These are phyloP conservation scores for Scutellaria barbata DNA, from an alignment of 257 asterid species.

Conservation along the genomic window DNA sequence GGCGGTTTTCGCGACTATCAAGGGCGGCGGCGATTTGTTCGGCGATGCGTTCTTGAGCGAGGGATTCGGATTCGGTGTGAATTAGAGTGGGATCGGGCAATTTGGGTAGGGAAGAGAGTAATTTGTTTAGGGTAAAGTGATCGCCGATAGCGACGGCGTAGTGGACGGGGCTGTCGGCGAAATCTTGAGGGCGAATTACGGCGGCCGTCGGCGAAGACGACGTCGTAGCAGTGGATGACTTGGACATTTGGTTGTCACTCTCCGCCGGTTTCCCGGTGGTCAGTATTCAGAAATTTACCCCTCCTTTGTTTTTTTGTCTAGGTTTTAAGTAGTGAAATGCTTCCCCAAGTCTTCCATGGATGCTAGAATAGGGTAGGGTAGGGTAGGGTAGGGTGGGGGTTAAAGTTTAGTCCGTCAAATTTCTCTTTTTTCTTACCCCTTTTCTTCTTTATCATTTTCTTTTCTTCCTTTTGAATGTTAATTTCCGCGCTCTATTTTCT, in stretches of 20 bases:
- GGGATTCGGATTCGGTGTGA: slow-evolving; percentile 66
- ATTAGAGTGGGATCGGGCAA: slow-evolving; percentile 54
- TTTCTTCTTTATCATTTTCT: neutral
- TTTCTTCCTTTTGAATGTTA: slow-evolving; percentile 19
- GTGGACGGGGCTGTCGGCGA: slow-evolving; percentile 77
- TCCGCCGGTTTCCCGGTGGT: neutral
- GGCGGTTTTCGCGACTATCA: slow-evolving; percentile 81
- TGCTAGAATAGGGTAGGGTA: slow-evolving; percentile 7
- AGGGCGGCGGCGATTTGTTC: slow-evolving; percentile 69
- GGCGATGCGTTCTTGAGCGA: slow-evolving; percentile 64
- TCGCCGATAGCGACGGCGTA: slow-evolving; percentile 77
- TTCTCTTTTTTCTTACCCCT: neutral
- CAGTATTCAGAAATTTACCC: neutral
- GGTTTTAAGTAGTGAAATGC: neutral
- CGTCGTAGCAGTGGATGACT: slow-evolving; percentile 36
- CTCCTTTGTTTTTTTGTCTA: neutral
- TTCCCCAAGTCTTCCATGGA: neutral
- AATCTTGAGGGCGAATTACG: slow-evolving; percentile 69
- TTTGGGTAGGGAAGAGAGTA: slow-evolving; percentile 63
- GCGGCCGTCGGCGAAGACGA: slow-evolving; percentile 50
- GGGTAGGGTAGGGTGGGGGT: neutral
- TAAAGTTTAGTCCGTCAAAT: slow-evolving; percentile 23
- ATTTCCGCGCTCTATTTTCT: slow-evolving; percentile 7
- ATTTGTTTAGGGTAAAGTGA: slow-evolving; percentile 59
- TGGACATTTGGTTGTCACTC: slow-evolving; percentile 50